Evolutionary conservation across 805 yeast genomes (phyloP), one percentile per base, ranked within the genome.

Genomic region (Yarrowia alimentaria): DNA sequence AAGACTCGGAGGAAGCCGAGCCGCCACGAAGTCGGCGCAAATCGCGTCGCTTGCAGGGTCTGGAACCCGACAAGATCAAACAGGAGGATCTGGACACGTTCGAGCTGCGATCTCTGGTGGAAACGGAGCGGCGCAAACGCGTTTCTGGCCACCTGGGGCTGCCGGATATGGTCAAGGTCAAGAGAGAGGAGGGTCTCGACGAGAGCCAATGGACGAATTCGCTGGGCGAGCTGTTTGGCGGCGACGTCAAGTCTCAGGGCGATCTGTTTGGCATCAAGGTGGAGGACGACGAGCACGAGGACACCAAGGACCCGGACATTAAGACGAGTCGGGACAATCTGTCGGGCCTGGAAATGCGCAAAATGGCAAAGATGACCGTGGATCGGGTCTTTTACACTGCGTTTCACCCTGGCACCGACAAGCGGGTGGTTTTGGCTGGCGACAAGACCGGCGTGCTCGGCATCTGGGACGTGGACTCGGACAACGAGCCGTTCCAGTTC

Each of bases 401-500:
- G 30, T 83, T 87, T 63, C 98, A 91, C 65, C 96, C 97, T 0
- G 67, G 85, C 0, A 63, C 62, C 0, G 75, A 73, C 1, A 79
- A 80, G 54, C 74, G 83, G 56, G 60, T 91, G 4, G 72, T 89
- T 1, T 63, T 86, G 24, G 96, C 89, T 1, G 98, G 97, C 37
- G 99, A 93, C 66, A 86, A 87, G 10, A 68, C 69, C n/a, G 99
- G 99, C 5, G 76, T 80, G 55, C 67, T 89, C 33, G 97, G 97
- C 0, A 73, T 93, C 12, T 91, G 97, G 97, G 81, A 90, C 34
- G 83, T 85, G 6, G 67, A 64, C 13, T 64, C 63, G 7, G 69
- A 65, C 6, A 66, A 61, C 6, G 65, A 57, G 3, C 73, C 53
- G 2, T 68, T 85, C 0, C 76, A 78, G 16, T 75, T 89, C 57